Base-by-base conservation (phyloP, 2,329 filamentous ascomycete genomes). In the Alternaria atra region DNA sequence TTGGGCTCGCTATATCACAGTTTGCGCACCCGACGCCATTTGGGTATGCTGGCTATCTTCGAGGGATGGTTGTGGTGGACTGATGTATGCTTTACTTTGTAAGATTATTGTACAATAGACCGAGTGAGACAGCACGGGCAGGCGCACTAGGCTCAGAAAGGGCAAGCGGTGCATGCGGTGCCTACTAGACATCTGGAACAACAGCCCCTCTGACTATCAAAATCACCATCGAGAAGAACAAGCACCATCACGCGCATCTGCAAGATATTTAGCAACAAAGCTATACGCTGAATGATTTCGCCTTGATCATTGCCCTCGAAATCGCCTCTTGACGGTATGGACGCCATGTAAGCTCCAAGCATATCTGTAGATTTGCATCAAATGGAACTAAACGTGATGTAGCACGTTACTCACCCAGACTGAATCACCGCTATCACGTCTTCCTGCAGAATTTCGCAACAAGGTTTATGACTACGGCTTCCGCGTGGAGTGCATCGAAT, bases 21-120 rank as follows among this genome's bases (percentile, higher is more conserved):
- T 35, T 43, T 7, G 10, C 35, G 29, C 56, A 27, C 5, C 43
- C 43, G n/a, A 47, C 34, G 43, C 27, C 35, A 4, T 48, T 47
- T 32, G 56, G 56, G 1, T 39, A 54, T 23, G 51, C 50, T 12
- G 56, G 56, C 8, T 59, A 53, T 48, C 35, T 59, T 7, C 56
- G 50, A 15, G 56, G 56, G 2, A 59, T 50, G 50, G 3, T 54
- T 32, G 43, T 59, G 6, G 50, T 59, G 35, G 56, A 59, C 30
- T 59, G 42, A 59, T 42, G n/a, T 23, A 17, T 25, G 15, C 7
- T 30, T 12, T 27, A 10, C 8, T 4, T 6, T 52, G 34, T 52
- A 52, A 52, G 2, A 30, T 4, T 52, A 52, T 25, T 35, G 20
- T 34, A 48, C 46, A 13, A 48, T 25, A 35, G 17, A 12, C 15